Evolutionary conservation across 2,329 filamentous ascomycete genomes (phyloP).

Genomic region (Aspergillus costaricaensis): DNA sequence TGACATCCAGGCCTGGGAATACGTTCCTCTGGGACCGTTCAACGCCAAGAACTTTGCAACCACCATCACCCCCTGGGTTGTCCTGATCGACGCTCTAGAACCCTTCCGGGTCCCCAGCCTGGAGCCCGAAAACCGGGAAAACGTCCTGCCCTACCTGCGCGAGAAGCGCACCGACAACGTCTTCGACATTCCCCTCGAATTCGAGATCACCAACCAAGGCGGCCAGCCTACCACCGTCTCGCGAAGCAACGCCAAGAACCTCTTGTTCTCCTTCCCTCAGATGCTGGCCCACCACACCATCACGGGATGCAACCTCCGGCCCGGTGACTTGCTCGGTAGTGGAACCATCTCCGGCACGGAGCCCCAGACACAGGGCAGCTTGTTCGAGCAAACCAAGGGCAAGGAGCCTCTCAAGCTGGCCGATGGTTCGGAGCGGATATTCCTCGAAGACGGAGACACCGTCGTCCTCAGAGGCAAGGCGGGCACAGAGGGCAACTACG

Average conservation of each 20-base stretch:
- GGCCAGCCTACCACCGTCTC: conserved; percentile 61
- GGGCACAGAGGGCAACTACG: conserved; percentile 65
- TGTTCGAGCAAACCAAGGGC: conserved; percentile 73
- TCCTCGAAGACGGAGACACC: conserved; percentile 74
- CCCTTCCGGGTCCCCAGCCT: conserved; percentile 62
- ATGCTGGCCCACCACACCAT: conserved; percentile 80
- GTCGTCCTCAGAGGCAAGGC: conserved; percentile 67
- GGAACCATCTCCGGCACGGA: conserved; percentile 73
- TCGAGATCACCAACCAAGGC: conserved; percentile 55
- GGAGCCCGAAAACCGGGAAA: conserved; percentile 53
- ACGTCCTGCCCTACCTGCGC: conserved; percentile 64
- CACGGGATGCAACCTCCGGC: conserved; percentile 72
- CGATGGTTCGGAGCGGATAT: conserved; percentile 67
- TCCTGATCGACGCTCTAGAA: conserved; percentile 73
- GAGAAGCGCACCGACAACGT: conserved; percentile 60
- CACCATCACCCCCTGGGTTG: conserved; percentile 76
- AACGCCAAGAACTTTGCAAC: conserved; percentile 83
- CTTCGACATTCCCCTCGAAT: conserved; percentile 69
- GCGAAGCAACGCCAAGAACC: conserved; percentile 63
- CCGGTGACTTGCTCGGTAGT: conserved; percentile 74
- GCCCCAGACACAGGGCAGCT: conserved; percentile 62
- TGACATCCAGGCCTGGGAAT: conserved; percentile 83
- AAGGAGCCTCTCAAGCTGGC: conserved; percentile 64
- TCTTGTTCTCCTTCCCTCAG: conserved; percentile 81
- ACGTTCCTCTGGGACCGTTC: conserved; percentile 78